Conservation (phyloP, 495 filamentous ascomycete species). For the Talaromyces adpressus region DNA sequence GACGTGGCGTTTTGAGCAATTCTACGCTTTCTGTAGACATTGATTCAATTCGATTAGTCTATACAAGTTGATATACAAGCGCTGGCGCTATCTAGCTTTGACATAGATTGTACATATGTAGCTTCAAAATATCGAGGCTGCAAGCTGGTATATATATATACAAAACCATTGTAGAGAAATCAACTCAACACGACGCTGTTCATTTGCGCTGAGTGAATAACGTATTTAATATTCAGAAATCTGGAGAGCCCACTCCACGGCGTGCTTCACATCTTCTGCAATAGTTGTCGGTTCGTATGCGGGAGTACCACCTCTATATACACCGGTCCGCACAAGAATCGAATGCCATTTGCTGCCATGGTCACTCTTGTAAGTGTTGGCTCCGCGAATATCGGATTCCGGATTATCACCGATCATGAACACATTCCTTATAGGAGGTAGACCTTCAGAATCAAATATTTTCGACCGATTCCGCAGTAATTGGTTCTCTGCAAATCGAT, state of each 20-base stretch:
- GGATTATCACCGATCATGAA: conserved; percentile 99
- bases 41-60: background rate
- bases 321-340: conserved; percentile 79
- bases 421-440: conserved; percentile 52
- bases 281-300: conserved; percentile 50
- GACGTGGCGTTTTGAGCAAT: too few relatives aligned
- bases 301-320: conserved; percentile 57
- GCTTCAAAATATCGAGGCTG: background rate
- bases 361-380: conserved; percentile 63
- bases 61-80: background rate
- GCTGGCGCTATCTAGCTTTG: background rate
- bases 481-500: conserved; percentile 72
- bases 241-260: conserved; percentile 57
- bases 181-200: background rate
- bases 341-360: conserved; percentile 68
- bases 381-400: conserved; percentile 84
- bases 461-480: conserved; percentile 53
- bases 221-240: conserved; percentile 20
- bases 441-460: conserved; percentile 26
- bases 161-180: background rate
- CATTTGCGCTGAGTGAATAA: background rate
- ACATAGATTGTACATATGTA: background rate
- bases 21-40: too few relatives aligned
- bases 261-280: conserved; percentile 60
- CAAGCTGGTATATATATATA: background rate